A percentile compares a stretch with the other conserved stretches of the same genome.
Conservation (phyloP, 306 rosid species). For the Citrullus colocynthis region DNA sequence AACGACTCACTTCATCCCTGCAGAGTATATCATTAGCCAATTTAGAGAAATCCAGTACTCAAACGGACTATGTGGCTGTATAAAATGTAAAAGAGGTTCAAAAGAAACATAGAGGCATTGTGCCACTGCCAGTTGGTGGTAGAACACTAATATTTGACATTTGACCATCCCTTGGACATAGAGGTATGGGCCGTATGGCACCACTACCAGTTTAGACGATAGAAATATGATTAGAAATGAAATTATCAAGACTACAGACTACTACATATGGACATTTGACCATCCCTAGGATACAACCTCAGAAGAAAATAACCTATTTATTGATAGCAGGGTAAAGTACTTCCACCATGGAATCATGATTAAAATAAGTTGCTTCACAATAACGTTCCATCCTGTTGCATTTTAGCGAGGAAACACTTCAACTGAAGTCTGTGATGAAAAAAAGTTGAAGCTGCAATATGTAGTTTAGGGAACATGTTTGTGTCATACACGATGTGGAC, state of each 20-base stretch:
- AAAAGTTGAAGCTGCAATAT: neutral
- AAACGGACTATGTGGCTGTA: neutral
- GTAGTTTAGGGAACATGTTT: neutral
- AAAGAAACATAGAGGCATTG: neutral
- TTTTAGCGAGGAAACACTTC: neutral
- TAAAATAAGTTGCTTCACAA: neutral
- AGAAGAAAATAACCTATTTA: neutral
- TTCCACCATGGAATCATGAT: neutral
- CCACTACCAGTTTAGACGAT: neutral
- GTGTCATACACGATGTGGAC: neutral
- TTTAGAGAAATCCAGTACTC: neutral
- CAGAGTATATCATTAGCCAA: constrained; percentile 4
- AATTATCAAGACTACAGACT: neutral
- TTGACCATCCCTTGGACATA: neutral
- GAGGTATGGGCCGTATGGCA: neutral
- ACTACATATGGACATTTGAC: neutral
- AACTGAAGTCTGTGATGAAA: neutral
- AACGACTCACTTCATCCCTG: constrained; percentile 58
- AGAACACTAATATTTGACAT: neutral
- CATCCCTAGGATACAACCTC: neutral
- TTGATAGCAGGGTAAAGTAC: neutral
- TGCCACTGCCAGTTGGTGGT: neutral
- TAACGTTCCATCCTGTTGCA: neutral
- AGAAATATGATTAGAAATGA: neutral
- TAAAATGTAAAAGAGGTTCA: neutral